Evolutionary conservation across 495 filamentous ascomycete genomes (phyloP).

Genomic region (Penicillium atrosanguineum): DNA sequence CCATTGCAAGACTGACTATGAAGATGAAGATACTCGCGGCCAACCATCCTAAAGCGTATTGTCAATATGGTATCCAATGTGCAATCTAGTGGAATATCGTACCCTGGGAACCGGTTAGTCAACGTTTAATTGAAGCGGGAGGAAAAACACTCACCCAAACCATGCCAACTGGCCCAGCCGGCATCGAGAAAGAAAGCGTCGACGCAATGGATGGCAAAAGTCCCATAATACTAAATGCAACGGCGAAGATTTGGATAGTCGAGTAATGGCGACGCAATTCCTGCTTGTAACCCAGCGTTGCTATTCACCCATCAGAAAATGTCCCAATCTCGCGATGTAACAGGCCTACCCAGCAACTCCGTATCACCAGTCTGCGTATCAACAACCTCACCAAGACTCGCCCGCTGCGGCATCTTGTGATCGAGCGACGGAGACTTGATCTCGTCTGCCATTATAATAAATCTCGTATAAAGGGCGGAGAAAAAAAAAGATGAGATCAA

Average conservation of each 20-base stretch:
- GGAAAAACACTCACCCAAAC: conserved; percentile 51
- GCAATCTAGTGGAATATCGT: conserved; percentile 3
- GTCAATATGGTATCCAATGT: conserved; percentile 5
- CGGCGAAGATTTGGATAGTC: conserved; percentile 65
- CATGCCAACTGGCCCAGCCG: conserved; percentile 67
- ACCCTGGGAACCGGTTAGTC: conserved; percentile 23
- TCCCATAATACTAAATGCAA: conserved; percentile 73
- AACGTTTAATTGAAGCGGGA: background rate
- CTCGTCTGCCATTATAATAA: conserved; percentile 12
- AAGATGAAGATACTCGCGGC: conserved; percentile 61
- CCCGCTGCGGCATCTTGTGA: background rate
- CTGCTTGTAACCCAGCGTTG: conserved; percentile 64
- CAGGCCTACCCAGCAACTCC: conserved; percentile 29
- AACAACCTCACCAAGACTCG: conserved; percentile 5
- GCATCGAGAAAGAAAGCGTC: conserved; percentile 62
- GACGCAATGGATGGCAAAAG: conserved; percentile 68
- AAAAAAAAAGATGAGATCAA: background rate
- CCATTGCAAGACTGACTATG: conserved; percentile 64
- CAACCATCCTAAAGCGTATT: conserved; percentile 53
- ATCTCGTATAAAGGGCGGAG: background rate
- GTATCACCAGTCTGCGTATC: conserved; percentile 23
- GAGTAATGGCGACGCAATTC: conserved; percentile 66
- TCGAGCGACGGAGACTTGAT: conserved; percentile 10
- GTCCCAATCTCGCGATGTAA: background rate
- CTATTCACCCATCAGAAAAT: conserved; percentile 7